Evolutionary conservation across 2,329 filamentous ascomycete species (phyloP), one percentile per base, ranked within the genome.

Genomic region (Chrysosporium queenslandicum): DNA sequence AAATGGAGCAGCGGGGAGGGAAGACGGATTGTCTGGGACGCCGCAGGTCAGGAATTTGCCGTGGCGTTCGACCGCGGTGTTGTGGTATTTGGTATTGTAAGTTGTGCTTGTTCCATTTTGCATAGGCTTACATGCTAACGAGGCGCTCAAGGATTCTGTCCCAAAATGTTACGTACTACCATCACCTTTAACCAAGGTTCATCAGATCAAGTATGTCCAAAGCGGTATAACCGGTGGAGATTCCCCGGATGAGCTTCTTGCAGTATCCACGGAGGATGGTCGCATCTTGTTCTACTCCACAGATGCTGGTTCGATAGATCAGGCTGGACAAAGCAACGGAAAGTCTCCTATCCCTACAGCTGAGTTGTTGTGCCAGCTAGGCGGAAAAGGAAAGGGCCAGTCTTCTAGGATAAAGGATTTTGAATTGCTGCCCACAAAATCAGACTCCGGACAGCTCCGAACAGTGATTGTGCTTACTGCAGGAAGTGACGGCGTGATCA

Each of bases 191-290:
- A 89, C 82, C 16, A 97, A 96, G 72, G 73, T 97, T 21, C 90
- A 96, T 64, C 81, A 91, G 62, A 76, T 96, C 58, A 74, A 74
- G 53, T 95, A 95, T 66, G 63, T 95, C 30, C 66, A 66, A 11
- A 46, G 67, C 20, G 72, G 76, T 14, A 69, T 71, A 4, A 70
- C 71, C 46, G 69, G 70, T 20, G 9, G 20, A 16, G 32, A 25
- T 16, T 27, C 29, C 7, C n/a, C 2, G 7, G 25, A 8, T 6
- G 78, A 81, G 32, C 66, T 90, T 4, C 69, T 97, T 39, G 82
- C 85, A 0, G 75, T 92, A 0, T 88, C 88, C 1, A 96, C 92
- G 0, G 92, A 97, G 66, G 91, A 97, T 65, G 92, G 92, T 0
- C 78, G 86, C 49, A 77, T 97, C 32, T 64, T 94, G 48, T 87